These are phyloP conservation scores for Chrysosporium queenslandicum DNA, from an alignment of 2,329 filamentous ascomycete species.

Conservation along the genomic window DNA sequence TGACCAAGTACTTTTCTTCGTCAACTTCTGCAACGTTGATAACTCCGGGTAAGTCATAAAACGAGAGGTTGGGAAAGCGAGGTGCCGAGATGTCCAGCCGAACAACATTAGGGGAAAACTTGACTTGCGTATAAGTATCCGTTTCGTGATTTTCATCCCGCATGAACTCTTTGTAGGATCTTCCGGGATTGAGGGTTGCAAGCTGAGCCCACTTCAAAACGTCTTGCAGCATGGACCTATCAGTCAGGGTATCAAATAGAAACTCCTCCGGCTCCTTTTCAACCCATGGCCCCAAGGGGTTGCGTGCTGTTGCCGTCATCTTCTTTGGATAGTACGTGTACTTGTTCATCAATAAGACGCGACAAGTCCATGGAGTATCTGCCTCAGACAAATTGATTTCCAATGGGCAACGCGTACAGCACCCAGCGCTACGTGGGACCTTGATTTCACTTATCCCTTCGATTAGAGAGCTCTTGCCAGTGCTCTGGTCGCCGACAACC, in stretches of 20 bases:
- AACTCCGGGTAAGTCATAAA: conserved; percentile 77
- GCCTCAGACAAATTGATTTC: conserved; percentile 61
- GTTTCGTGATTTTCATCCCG: conserved; percentile 39
- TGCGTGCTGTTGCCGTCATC: conserved; percentile 40
- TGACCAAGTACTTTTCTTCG: conserved; percentile 57
- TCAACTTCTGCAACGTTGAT: conserved; percentile 59
- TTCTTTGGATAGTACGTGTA: conserved; percentile 46
- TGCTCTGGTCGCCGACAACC: conserved; percentile 73
- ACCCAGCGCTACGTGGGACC: conserved; percentile 59
- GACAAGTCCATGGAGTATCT: conserved; percentile 54
- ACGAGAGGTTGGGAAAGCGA: conserved; percentile 61
- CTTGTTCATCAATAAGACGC: conserved; percentile 55
- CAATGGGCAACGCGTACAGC: conserved; percentile 71
- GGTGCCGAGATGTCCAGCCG: conserved; percentile 65
- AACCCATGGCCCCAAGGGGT: conserved; percentile 58
- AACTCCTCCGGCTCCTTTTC: conserved; percentile 39
- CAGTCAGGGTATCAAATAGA: conserved; percentile 54
- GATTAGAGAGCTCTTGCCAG: conserved; percentile 63
- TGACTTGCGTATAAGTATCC: conserved; percentile 39
- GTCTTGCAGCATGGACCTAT: conserved; percentile 55
- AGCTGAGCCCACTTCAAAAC: conserved; percentile 65
- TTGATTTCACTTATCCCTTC: conserved; percentile 58
- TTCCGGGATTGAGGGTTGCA: conserved; percentile 60
- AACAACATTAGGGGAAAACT: conserved; percentile 76
- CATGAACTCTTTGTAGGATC: conserved; percentile 45